Base-by-base conservation (phyloP, 805 yeast species). In the Yamadazyma nakazawae region DNA sequence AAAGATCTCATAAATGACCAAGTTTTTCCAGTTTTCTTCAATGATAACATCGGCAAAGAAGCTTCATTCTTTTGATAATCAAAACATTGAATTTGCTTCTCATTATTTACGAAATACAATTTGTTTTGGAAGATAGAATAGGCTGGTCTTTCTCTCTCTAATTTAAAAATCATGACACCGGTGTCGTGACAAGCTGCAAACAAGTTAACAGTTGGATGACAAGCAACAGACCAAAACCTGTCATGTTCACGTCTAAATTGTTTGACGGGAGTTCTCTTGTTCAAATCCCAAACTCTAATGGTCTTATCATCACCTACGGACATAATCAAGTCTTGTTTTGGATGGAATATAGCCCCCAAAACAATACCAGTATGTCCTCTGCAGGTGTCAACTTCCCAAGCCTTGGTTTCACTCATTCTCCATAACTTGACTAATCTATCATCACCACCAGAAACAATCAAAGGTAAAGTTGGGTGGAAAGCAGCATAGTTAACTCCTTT, bases 361-460 rank as follows among this genome's bases (percentile, higher is more conserved):
- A 94, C 96, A 64, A 88, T 90, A 61, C 91, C 91, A 25, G 96
- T 88, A 68, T 94, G 99, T 47, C 99, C 99, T 62, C 99, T 82
- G 68, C 97, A 92, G 24, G 97, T 88, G 64, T 94, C 99, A 49
- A 95, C 96, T 67, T 95, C 99, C 98, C 98, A 94, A 19, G 99
- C 99, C 69, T 91, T 89, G 32, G 96, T 83, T 55, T 94, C 97
- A 60, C 90, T 84, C 97, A 90, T 89, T 70, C 98, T 81, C 99
- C 99, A 94, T 54, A 95, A 75, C 67, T 92, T 92, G 47, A 94
- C 88, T 54, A 92, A 84, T 55, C 98, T 81, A 64, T 94, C 99
- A 65, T 94, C 99, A 66, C 95, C 95, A 59, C 92, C 96, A 14
- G 97, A 88, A 16, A 91, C 96, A 62, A 94, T 90, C 56, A 94